phyloP scores from a whole-genome alignment of 495 filamentous ascomycete genomes.

The Tuber microsphaerosporum region DNA sequence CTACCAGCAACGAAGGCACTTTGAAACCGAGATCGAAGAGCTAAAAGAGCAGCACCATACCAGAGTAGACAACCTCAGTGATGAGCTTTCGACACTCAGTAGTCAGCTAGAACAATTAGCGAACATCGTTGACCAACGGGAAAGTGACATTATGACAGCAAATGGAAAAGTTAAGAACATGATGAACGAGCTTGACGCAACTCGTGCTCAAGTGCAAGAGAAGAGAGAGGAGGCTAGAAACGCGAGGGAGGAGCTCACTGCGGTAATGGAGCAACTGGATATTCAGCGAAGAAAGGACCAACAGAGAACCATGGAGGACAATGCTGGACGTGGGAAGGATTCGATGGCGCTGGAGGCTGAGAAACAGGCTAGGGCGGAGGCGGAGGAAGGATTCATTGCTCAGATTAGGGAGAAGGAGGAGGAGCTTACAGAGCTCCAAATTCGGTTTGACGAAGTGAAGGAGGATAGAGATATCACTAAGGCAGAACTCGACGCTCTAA shows the following conservation, averaged over 20 bases:
- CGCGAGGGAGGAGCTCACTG: slow-evolving; percentile 46
- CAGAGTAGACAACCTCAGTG: slow-evolving; percentile 20
- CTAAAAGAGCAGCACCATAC: slow-evolving; percentile 22
- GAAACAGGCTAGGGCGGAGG: slow-evolving; percentile 54
- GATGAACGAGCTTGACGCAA: slow-evolving; percentile 30
- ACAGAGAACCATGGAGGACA: slow-evolving; percentile 41
- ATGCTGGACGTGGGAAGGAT: slow-evolving; percentile 27
- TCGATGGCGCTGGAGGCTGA: slow-evolving; percentile 45
- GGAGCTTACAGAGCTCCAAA: slow-evolving; percentile 49
- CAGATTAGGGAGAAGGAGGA: slow-evolving; percentile 44
- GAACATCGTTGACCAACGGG: slow-evolving; percentile 29
- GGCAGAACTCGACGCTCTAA: slow-evolving; percentile 31
- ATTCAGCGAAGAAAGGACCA: slow-evolving; percentile 45
- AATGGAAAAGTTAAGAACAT: slow-evolving; percentile 29
- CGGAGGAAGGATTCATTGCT: slow-evolving; percentile 49
- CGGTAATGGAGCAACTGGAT: slow-evolving; percentile 49
- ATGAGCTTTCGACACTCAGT: slow-evolving; percentile 27
- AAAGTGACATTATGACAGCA: slow-evolving; percentile 28
- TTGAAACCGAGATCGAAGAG: slow-evolving; percentile 18
- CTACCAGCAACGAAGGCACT: slow-evolving; percentile 22
- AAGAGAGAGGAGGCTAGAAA: slow-evolving; percentile 19
- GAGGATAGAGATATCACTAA: slow-evolving; percentile 44
- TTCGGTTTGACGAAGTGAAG: slow-evolving; percentile 46
- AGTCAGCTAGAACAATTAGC: slow-evolving; percentile 33
- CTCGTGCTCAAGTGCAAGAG: slow-evolving; percentile 23